These are phyloP conservation scores for Zygotorulaspora danielsina DNA, from an alignment of 805 yeast genomes.

Conservation along the genomic window DNA sequence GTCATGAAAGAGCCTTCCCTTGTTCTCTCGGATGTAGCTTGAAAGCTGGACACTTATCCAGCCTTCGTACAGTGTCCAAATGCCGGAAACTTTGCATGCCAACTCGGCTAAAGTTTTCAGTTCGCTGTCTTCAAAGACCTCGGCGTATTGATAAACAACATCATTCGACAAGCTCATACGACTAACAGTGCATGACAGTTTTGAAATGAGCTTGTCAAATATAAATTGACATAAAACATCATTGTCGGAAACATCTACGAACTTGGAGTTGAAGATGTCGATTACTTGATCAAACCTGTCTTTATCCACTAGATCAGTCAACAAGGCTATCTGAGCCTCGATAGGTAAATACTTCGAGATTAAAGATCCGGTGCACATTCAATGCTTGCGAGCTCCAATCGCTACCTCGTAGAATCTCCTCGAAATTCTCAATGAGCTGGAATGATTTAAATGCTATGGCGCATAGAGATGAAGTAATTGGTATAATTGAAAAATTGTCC, in stretches of 20 bases:
- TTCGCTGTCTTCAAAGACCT: constrained; percentile 6
- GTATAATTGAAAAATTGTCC: constrained; percentile 1
- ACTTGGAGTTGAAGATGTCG: constrained; percentile 11
- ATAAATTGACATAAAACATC: background rate
- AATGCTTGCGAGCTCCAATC: too few relatives aligned
- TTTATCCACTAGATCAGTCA: constrained; percentile 16
- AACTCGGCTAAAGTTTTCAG: constrained; percentile 11
- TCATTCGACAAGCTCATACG: background rate
- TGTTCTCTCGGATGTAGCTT: constrained; percentile 8
- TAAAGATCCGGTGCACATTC: constrained; percentile 3
- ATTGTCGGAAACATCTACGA: constrained; percentile 8
- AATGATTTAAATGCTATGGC: background rate
- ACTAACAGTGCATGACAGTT: background rate
- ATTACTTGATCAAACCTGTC: constrained; percentile 15
- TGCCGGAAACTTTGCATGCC: constrained; percentile 9
- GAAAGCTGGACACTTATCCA: constrained; percentile 14
- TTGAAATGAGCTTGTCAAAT: constrained; percentile 4
- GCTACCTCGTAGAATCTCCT: too few relatives aligned
- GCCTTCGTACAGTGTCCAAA: constrained; percentile 13
- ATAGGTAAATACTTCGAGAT: constrained; percentile 16
- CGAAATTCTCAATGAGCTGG: too few relatives aligned
- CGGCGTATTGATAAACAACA: constrained; percentile 2
- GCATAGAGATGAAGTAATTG: too few relatives aligned
- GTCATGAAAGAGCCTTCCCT: constrained; percentile 13
- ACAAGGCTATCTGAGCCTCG: constrained; percentile 11